These are phyloP conservation scores for Hippophae rhamnoides DNA, from an alignment of 306 rosid species.

Conservation along the genomic window DNA sequence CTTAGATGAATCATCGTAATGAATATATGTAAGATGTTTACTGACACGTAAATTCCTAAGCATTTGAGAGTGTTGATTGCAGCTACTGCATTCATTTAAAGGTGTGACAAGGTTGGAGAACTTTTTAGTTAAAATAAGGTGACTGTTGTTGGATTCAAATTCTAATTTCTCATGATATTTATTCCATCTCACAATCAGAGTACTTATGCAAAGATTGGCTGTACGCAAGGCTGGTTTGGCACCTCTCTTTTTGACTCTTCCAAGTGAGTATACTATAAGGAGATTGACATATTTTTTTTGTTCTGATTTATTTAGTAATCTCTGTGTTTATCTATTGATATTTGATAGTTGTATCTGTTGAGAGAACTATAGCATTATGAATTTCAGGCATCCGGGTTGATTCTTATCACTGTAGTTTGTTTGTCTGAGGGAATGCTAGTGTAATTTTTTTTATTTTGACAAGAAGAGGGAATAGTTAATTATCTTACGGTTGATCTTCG, in stretches of 20 bases:
- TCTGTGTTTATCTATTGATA: neutral
- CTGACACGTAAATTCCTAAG: neutral
- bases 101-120: neutral
- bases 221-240: constrained; percentile 84
- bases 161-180: constrained; percentile 6
- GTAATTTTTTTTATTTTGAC: too few relatives aligned
- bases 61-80: neutral
- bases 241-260: constrained; percentile 52
- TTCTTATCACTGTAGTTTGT: too few relatives aligned
- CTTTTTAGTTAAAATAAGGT: neutral
- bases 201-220: constrained; percentile 78
- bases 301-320: neutral
- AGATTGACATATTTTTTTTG: constrained; percentile 9
- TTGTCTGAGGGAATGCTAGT: too few relatives aligned
- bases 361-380: too few relatives aligned
- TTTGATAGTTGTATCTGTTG: too few relatives aligned
- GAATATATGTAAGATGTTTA: neutral
- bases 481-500: too few relatives aligned
- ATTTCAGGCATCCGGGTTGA: too few relatives aligned
- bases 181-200: constrained; percentile 34
- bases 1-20: neutral
- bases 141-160: constrained; percentile 3
- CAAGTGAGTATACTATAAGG: constrained; percentile 33
- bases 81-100: neutral
- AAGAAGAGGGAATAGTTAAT: too few relatives aligned